phyloP scores from a whole-genome alignment of 192 early-diverging fungal species.

The Piromyces sp. region DNA sequence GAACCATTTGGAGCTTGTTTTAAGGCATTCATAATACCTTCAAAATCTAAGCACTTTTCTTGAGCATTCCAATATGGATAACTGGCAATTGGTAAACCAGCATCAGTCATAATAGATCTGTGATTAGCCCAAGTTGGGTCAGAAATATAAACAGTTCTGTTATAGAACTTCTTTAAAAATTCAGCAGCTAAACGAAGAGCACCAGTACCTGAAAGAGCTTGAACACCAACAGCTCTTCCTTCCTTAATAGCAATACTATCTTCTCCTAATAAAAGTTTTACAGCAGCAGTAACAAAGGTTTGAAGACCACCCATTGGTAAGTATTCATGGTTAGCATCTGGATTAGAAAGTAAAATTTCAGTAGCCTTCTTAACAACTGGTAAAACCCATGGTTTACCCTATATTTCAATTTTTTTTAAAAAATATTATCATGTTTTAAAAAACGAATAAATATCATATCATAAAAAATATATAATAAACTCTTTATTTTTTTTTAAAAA shows the following conservation, averaged over 20 bases:
- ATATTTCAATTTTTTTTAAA: no score
- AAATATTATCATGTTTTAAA: no score
- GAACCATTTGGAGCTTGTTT: conserved; percentile 53
- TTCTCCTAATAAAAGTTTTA: conserved; percentile 62
- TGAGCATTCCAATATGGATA: conserved; percentile 81
- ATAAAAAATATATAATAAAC: no score
- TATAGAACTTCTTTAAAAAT: conserved; percentile 59
- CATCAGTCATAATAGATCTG: conserved; percentile 66
- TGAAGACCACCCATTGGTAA: conserved; percentile 69
- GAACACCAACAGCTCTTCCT: conserved; percentile 32
- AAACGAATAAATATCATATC: no score
- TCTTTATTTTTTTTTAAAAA: no score
- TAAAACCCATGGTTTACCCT: conserved; percentile 87
- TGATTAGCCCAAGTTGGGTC: conserved; percentile 97
- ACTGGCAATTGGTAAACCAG: conserved; percentile 63
- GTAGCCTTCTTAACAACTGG: conserved; percentile 75
- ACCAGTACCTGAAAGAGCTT: conserved; percentile 92
- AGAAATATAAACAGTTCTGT: conserved; percentile 65
- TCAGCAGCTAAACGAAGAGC: conserved; percentile 70
- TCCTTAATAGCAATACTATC: conserved; percentile 44
- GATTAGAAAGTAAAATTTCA: neutral
- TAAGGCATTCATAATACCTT: conserved; percentile 53
- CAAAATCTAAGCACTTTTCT: conserved; percentile 59
- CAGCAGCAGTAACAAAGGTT: conserved; percentile 61
- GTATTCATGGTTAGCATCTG: conserved; percentile 75